phyloP scores from a whole-genome alignment of 2,329 filamentous ascomycete genomes.

The Cladosporium sp. region DNA sequence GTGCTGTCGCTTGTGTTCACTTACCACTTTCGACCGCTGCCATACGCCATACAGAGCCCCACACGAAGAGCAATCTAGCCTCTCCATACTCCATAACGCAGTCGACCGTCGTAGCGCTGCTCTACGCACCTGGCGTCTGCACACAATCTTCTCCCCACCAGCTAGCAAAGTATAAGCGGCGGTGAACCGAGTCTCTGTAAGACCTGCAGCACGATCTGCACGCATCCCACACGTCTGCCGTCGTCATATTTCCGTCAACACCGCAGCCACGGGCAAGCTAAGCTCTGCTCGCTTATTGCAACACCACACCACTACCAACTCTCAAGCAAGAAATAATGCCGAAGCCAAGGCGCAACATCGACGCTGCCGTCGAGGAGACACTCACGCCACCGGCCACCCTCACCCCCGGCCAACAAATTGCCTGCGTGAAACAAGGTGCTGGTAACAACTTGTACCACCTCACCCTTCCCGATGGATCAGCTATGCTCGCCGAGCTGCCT shows the following conservation, averaged over 20 bases:
- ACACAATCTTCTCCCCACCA: neutral
- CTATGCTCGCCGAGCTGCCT: slow-evolving; percentile 74
- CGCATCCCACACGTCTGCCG: neutral
- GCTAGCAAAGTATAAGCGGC: slow-evolving; percentile 4
- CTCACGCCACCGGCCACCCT: slow-evolving; percentile 55
- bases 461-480: slow-evolving; percentile 61
- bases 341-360: slow-evolving; percentile 70
- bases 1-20: neutral
- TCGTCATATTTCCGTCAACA: slow-evolving; percentile 12
- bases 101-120: too few species aligned
- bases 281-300: slow-evolving; percentile 1
- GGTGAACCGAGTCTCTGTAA: slow-evolving; percentile 1
- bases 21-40: neutral
- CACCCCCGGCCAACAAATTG: slow-evolving; percentile 57
- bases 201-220: slow-evolving; percentile 4
- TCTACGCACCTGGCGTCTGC: too few species aligned
- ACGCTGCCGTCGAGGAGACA: slow-evolving; percentile 72
- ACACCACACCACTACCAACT: neutral
- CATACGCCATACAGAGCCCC: neutral
- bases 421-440: slow-evolving; percentile 73
- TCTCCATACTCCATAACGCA: too few species aligned
- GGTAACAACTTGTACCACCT: slow-evolving; percentile 88
- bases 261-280: slow-evolving; percentile 11
- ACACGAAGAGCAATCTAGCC: neutral
- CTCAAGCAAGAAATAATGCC: slow-evolving; percentile 50